Conservation (phyloP, 2,329 filamentous ascomycete species). For the Aspergillus costaricaensis region DNA sequence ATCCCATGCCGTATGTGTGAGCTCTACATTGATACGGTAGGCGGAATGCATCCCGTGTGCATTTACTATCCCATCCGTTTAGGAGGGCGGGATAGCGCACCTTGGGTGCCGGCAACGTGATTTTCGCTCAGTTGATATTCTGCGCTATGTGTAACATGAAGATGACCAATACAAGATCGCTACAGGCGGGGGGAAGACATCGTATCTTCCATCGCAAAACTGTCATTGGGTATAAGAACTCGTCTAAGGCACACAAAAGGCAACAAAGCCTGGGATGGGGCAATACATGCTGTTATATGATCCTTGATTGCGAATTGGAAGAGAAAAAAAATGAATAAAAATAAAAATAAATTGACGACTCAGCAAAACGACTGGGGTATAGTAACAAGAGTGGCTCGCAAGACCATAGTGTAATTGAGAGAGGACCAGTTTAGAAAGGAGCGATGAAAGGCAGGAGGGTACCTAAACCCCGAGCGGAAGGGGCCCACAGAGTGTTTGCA, state of each 20-base stretch:
- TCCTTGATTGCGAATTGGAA: background rate
- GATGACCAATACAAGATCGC: background rate
- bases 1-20: background rate
- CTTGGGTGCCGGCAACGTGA: background rate
- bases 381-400: constrained; percentile 9
- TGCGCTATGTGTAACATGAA: background rate
- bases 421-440: background rate
- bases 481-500: background rate
- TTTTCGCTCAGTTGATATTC: background rate
- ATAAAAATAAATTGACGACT: background rate
- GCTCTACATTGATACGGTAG: background rate
- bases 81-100: background rate
- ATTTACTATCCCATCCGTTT: background rate
- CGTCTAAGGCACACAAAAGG: constrained; percentile 1
- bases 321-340: background rate
- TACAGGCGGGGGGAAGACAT: background rate
- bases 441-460: background rate
- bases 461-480: background rate
- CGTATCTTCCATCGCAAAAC: background rate
- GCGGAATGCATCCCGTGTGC: background rate
- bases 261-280: background rate
- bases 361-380: constrained; percentile 16
- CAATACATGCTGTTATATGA: constrained; percentile 1
- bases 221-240: constrained; percentile 4
- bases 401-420: background rate